Percentiles rank a stretch among this genome's conserved stretches.
phyloP scores from a whole-genome alignment of 139 green algal genomes.

The Volvox africanus region DNA sequence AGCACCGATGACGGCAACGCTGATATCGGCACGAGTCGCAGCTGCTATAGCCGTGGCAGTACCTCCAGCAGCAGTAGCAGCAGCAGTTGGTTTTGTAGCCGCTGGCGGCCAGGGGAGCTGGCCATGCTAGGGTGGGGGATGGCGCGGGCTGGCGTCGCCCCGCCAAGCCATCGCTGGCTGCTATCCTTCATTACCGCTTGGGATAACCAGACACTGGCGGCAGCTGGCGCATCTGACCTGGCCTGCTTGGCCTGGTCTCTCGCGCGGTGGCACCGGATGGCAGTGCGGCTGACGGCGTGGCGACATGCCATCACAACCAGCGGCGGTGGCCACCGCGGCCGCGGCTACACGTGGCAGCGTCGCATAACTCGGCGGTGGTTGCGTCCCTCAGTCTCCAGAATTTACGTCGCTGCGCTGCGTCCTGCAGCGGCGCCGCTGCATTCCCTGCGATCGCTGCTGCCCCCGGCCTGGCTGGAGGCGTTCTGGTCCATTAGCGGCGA shows the following conservation, averaged over 20 bases:
- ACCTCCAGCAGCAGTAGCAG: background rate
- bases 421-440: background rate
- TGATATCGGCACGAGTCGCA: background rate
- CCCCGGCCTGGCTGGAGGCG: background rate
- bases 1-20: background rate
- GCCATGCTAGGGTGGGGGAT: constrained; percentile 37
- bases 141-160: background rate
- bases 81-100: background rate
- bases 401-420: background rate
- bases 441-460: background rate
- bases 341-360: background rate
- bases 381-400: background rate
- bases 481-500: constrained; percentile 16
- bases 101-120: constrained; percentile 36
- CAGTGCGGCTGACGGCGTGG: background rate
- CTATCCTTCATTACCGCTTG: constrained; percentile 1
- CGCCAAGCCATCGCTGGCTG: constrained; percentile 11
- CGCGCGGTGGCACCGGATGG: constrained; percentile 8
- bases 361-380: background rate
- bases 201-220: background rate
- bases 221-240: background rate
- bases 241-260: constrained; percentile 19
- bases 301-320: background rate
- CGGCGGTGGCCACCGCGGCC: background rate
- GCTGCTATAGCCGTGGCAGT: background rate